A percentile compares a stretch with the other conserved stretches of the same genome.
These are phyloP conservation scores for Tulasnella calospora DNA, from an alignment of 768 basidiomycete genomes.

Conservation along the genomic window DNA sequence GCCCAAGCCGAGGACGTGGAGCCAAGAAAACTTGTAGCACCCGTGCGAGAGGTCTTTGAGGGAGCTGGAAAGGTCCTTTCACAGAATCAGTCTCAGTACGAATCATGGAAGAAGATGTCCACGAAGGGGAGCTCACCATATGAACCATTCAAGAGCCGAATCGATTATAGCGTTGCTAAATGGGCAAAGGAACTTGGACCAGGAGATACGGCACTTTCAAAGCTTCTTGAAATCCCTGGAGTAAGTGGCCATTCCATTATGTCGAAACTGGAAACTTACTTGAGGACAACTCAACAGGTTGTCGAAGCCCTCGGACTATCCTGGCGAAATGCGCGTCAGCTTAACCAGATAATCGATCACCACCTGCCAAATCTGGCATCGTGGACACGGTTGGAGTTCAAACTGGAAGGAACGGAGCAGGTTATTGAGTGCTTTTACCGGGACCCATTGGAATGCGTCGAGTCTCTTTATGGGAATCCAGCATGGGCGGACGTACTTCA, in stretches of 20 bases:
- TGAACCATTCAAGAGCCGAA: neutral
- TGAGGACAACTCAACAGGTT: neutral
- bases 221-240: neutral
- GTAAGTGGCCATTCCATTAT: neutral
- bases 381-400: neutral
- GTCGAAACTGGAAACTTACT: neutral
- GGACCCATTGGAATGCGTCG: conserved; percentile 34
- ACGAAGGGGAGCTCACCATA: neutral
- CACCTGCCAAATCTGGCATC: neutral
- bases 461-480: conserved; percentile 34
- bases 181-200: neutral
- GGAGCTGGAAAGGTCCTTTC: neutral
- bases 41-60: neutral
- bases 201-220: neutral
- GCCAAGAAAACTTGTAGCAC: too few relatives aligned
- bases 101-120: neutral
- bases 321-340: neutral
- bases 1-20: too few relatives aligned
- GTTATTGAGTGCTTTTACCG: neutral
- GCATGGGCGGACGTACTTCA: conserved; percentile 33
- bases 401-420: neutral
- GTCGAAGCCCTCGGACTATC: neutral
- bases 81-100: neutral
- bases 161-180: neutral
- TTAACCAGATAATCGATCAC: neutral